Evolutionary conservation across 2,329 filamentous ascomycete species (phyloP).

Genomic region (Dothideomycetidae sp.): DNA sequence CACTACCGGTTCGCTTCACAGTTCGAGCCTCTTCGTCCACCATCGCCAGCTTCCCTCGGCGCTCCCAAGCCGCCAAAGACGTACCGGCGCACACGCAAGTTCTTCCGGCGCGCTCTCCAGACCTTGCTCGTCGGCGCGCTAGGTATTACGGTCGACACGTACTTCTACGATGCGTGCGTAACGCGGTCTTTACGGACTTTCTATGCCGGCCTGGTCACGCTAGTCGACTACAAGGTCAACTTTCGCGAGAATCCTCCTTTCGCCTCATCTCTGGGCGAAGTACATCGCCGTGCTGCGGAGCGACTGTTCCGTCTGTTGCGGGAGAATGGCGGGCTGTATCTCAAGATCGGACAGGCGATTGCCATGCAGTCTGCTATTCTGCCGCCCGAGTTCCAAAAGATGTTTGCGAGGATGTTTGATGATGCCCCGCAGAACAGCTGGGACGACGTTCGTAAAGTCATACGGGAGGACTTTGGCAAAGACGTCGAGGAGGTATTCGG

Average conservation of each 20-base stretch:
- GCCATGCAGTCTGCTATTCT: slow-evolving; percentile 95
- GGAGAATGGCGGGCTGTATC: slow-evolving; percentile 79
- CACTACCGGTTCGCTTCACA: slow-evolving; percentile 20
- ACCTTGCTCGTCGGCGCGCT: slow-evolving; percentile 45
- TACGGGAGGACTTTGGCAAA: slow-evolving; percentile 73
- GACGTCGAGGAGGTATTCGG: slow-evolving; percentile 84
- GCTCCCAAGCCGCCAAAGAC: slow-evolving; percentile 55
- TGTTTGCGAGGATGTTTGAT: slow-evolving; percentile 96
- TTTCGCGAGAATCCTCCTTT: slow-evolving; percentile 67
- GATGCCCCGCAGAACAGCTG: slow-evolving; percentile 89
- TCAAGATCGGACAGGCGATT: slow-evolving; percentile 97
- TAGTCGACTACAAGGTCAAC: slow-evolving; percentile 91
- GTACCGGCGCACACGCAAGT: slow-evolving; percentile 57
- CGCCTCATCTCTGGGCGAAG: slow-evolving; percentile 56
- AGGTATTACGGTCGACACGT: slow-evolving; percentile 54
- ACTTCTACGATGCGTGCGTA: slow-evolving; percentile 66
- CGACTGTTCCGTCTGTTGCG: slow-evolving; percentile 68
- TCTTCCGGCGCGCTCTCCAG: slow-evolving; percentile 58
- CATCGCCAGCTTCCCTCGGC: slow-evolving; percentile 64
- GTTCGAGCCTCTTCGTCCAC: slow-evolving; percentile 42
- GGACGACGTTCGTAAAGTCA: slow-evolving; percentile 71
- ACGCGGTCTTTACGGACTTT: slow-evolving; percentile 73
- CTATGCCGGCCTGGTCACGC: slow-evolving; percentile 60
- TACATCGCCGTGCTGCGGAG: slow-evolving; percentile 75
- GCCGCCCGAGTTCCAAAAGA: slow-evolving; percentile 86